phyloP scores from a whole-genome alignment of 129 eudicot genomes.

The Silybum marianum region DNA sequence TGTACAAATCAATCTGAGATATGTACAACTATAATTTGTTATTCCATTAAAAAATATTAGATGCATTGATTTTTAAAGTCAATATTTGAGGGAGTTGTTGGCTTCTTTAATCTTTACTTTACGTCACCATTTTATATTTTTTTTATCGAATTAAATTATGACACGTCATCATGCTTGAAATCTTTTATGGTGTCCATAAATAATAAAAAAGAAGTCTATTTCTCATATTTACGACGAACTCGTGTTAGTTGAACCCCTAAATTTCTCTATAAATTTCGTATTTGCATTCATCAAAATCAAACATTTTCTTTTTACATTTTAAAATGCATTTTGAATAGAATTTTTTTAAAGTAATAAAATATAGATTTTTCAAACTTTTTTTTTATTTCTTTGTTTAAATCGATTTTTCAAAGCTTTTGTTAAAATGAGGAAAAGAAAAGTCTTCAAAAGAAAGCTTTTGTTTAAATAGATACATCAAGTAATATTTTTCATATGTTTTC shows the following conservation, averaged over 20 bases:
- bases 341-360: too few species aligned
- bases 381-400: too few species aligned
- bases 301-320: neutral
- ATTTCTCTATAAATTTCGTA: too few species aligned
- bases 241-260: neutral
- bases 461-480: too few species aligned
- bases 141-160: neutral
- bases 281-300: neutral
- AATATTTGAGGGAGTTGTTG: slow-evolving; percentile 23
- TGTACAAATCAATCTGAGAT: neutral
- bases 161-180: neutral
- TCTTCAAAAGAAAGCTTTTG: neutral
- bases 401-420: neutral
- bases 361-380: neutral
- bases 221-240: neutral
- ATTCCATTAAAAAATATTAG: slow-evolving; percentile 6
- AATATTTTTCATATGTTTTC: too few species aligned
- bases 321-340: too few species aligned
- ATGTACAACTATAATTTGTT: neutral
- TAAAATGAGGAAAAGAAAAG: neutral
- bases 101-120: slow-evolving; percentile 9
- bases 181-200: neutral
- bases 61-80: neutral
- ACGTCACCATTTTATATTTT: neutral
- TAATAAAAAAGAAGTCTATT: neutral